phyloP scores from a whole-genome alignment of 192 early-diverging fungal genomes.

The Podila horticola region DNA sequence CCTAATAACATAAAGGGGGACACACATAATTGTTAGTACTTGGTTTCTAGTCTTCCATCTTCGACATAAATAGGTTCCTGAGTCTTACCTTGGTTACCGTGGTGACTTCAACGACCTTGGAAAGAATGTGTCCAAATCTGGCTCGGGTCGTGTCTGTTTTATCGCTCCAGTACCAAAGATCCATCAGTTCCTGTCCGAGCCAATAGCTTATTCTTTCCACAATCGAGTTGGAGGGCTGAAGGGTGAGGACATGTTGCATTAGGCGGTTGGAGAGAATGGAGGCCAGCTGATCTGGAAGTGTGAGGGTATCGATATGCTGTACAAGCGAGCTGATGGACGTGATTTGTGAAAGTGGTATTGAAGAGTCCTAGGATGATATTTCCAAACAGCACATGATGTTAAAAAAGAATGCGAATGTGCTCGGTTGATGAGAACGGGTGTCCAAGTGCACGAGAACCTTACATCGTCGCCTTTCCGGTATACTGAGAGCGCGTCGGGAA shows the following conservation, averaged over 20 bases:
- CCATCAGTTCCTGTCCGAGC: conserved; percentile 60
- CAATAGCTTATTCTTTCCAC: conserved; percentile 56
- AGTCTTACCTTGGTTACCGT: conserved; percentile 56
- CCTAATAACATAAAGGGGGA: conserved; percentile 17
- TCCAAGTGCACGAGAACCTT: background rate
- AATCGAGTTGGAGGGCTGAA: conserved; percentile 17
- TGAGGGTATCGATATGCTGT: conserved; percentile 54
- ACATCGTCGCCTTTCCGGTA: conserved; percentile 41
- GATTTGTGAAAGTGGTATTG: conserved; percentile 53
- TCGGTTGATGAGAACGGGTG: background rate
- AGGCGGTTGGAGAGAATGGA: conserved; percentile 56
- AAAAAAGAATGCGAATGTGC: background rate
- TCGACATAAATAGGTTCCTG: background rate
- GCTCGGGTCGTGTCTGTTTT: conserved; percentile 31
- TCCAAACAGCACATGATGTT: too few relatives aligned
- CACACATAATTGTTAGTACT: background rate
- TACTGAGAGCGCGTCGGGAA: conserved; percentile 43
- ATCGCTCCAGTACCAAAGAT: conserved; percentile 56
- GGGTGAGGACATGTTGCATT: conserved; percentile 58
- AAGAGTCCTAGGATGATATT: conserved; percentile 17
- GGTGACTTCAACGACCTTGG: conserved; percentile 51
- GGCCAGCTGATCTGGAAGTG: conserved; percentile 58
- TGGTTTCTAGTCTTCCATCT: background rate
- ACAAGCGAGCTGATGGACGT: conserved; percentile 54
- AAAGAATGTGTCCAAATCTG: conserved; percentile 40